Percentiles rank a stretch among this genome's conserved stretches.
These are phyloP conservation scores for Cyberlindnera maritima DNA, from an alignment of 805 yeast species.

Conservation along the genomic window DNA sequence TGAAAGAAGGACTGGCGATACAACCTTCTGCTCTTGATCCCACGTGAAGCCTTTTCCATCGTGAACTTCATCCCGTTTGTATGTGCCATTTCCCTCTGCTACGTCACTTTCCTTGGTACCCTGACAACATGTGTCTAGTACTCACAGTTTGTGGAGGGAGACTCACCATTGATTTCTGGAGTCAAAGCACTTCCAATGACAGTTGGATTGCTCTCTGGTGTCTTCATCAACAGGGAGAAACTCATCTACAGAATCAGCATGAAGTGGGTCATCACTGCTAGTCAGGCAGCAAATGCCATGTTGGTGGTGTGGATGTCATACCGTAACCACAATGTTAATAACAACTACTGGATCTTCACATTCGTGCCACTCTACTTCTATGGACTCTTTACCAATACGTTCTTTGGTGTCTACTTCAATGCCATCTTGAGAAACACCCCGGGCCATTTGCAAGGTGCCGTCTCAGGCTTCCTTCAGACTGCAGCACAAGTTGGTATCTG, in stretches of 20 bases:
- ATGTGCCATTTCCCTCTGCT: not conserved
- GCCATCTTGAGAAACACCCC: constrained; percentile 31
- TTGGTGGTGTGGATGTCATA: constrained; percentile 24
- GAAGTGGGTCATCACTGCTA: not conserved
- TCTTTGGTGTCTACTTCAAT: constrained; percentile 32
- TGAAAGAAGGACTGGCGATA: not conserved
- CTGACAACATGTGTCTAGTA: not conserved
- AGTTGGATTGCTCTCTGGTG: constrained; percentile 31
- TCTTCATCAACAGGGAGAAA: constrained; percentile 25
- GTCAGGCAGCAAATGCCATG: not conserved
- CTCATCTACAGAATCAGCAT: constrained; percentile 8
- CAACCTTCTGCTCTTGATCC: not conserved
- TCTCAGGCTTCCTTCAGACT: constrained; percentile 34
- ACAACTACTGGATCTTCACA: constrained; percentile 30
- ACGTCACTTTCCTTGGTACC: not conserved
- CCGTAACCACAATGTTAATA: constrained; percentile 9
- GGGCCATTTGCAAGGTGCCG: constrained; percentile 37
- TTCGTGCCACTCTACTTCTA: constrained; percentile 25
- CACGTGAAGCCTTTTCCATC: not conserved
- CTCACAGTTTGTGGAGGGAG: not conserved
- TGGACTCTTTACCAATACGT: constrained; percentile 31
- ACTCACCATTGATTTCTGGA: not conserved
- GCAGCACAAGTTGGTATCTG: not conserved
- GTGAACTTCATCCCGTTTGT: not conserved
- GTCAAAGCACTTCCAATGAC: not conserved